Base-by-base conservation (phyloP, 148 eudicot genomes). In the Camellia granthamiana region DNA sequence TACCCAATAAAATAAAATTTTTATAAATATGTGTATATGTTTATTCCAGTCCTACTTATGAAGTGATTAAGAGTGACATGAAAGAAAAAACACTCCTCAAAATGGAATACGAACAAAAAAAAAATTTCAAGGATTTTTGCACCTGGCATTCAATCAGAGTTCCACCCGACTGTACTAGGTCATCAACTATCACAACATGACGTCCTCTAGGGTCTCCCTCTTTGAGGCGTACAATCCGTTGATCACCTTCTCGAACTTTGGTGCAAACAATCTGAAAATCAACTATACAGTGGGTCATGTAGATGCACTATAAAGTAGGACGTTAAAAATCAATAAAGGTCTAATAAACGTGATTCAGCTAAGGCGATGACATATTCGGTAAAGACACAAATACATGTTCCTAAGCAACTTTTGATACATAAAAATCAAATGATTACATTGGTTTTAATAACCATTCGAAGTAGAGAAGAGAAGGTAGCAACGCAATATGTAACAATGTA, bases 121-220 rank as follows among this genome's bases (percentile, higher is more conserved):
- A 4, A 11, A 47, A n/a, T 13, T 30, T 2, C 38, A 21, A 63
- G 46, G 72, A 73, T 61, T 72, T 67, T 52, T 69, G 21, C 82
- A 96, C 99, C 98, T 96, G 99, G 74, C 99, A 96, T 83, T 96
- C 99, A 74, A 89, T 82, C 41, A 96, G 89, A 66, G 98, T 96
- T 84, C 99, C 97, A 77, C 99, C 99, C 47, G 99, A 96, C 83
- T 93, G 99, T 38, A 96, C 99, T 19, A 96, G 92, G 87, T 96
- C 98, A 85, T 96, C 99, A 75, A 96, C 99, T 85, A 96, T 96
- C 84, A 96, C 98, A 72, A 96, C 99, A 86, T 93, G 99, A 38
- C 97, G 97, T 49, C 99, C 99, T 83, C 84, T 89, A 65, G 99
- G 98, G 77, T 93, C 94, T 78, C 99, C 99, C 82, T 96, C 99